Conservation (phyloP, 768 basidiomycete genomes). For the Lactarius akahatsu region DNA sequence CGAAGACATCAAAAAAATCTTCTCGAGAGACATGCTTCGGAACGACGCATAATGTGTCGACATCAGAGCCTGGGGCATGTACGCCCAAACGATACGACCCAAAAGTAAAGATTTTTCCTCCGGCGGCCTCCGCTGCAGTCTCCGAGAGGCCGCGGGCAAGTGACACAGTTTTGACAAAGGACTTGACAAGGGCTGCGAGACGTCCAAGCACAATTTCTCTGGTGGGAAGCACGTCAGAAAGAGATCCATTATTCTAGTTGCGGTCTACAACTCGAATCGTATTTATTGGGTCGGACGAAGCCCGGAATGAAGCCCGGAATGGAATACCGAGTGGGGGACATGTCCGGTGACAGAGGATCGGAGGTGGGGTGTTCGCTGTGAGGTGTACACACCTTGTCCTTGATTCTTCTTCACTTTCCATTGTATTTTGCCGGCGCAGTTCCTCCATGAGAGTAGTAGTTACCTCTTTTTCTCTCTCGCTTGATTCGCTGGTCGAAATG, state of each 20-base stretch:
- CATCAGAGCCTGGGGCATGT: constrained; percentile 93
- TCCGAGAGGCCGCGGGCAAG: constrained; percentile 83
- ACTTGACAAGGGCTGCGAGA: constrained; percentile 84
- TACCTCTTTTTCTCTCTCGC: constrained; percentile 76
- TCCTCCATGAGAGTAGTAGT: constrained; percentile 88
- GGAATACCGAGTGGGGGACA: constrained; percentile 3
- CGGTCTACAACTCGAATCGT: constrained; percentile 9
- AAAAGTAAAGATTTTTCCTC: constrained; percentile 98
- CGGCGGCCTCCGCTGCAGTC: constrained; percentile 80
- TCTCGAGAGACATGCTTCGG: constrained; percentile 95
- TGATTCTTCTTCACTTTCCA: constrained; percentile 87
- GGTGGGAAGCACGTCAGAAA: constrained; percentile 28
- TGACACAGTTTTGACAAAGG: constrained; percentile 86
- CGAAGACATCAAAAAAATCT: constrained; percentile 93
- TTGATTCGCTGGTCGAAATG: constrained; percentile 75
- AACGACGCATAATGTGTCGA: constrained; percentile 97
- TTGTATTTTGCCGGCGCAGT: constrained; percentile 77
- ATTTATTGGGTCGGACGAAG: not conserved
- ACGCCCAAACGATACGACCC: constrained; percentile 98
- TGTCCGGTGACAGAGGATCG: constrained; percentile 1
- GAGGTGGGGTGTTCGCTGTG: not conserved
- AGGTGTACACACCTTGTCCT: constrained; percentile 63
- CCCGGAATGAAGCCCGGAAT: not conserved
- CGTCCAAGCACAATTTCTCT: constrained; percentile 94
- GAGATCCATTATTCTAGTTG: constrained; percentile 12